Evolutionary conservation across 306 rosid genomes (phyloP), one percentile per base, ranked within the genome.

Genomic region (Pyrus betulifolia): DNA sequence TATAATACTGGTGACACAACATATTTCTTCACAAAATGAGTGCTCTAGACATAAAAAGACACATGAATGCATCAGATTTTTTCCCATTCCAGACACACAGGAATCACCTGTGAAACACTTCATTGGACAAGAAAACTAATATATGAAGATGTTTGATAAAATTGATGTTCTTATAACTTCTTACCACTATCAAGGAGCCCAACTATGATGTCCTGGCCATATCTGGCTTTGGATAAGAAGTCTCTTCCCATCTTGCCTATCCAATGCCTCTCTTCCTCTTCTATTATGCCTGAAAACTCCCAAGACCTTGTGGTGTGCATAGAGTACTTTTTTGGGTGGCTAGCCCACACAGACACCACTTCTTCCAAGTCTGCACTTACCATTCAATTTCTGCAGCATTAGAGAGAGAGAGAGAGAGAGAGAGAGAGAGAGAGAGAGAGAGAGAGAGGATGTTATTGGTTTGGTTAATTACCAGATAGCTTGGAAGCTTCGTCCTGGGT

Each of bases 121-220:
- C 68, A 7, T 3, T 63, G 6, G 68, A 28, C 68, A 30, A 5
- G 8, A 31, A 17, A 63, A 13, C 8, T 61, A 23, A 61, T 8
- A 19, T 35, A 35, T 52, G 75, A 3, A 52, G 19, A 33, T 23
- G 35, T 61, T 61, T 61, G 33, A 33, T 55, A 4, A 31, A 6
- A 22, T 18, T 54, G 15, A 9, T 70, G 28, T 28, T 10, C 44
- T 23, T 35, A 15, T 38, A 5, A 15, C 27, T 23, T 30, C 5
- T 78, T 88, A 88, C 97, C 97, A 68, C 73, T 86, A 58, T 92
- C 97, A 79, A 89, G 81, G 80, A 89, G 72, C 67, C 97, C 97
- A 62, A 89, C 91, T 2, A 89, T 86, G 78, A 92, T 74, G 65
- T 85, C 71, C 84, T 88, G 68, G 8, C 97, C 96, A 80, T 84